A percentile compares a stretch with the other conserved stretches of the same genome.
These are phyloP conservation scores for Jaminaea rosea DNA, from an alignment of 1,284 basidiomycete species.

Conservation along the genomic window DNA sequence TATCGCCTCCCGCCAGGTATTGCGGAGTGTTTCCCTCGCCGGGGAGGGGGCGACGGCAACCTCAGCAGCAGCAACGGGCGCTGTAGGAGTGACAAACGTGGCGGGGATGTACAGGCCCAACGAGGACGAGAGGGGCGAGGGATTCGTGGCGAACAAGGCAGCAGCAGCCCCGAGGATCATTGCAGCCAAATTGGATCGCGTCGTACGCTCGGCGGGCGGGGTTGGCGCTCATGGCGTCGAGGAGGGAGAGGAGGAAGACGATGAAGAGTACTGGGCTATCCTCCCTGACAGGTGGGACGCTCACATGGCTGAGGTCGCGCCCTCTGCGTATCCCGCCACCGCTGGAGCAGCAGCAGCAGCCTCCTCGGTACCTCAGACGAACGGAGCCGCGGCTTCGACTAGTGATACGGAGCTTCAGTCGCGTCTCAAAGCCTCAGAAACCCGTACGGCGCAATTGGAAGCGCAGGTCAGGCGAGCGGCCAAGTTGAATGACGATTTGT, in stretches of 20 bases:
- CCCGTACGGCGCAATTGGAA: not conserved
- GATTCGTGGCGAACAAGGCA: not conserved
- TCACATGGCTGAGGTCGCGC: not conserved
- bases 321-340: not conserved
- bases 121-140: not conserved
- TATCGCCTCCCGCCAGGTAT: not conserved
- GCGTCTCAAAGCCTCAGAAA: not conserved
- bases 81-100: not conserved
- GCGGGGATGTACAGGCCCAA: not conserved
- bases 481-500: not conserved
- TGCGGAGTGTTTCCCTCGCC: not conserved
- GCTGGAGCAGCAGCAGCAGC: not conserved
- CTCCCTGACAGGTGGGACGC: not conserved
- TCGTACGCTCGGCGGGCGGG: too few relatives aligned
- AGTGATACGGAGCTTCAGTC: not conserved
- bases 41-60: too few relatives aligned
- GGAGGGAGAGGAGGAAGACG: not conserved
- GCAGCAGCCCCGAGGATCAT: not conserved
- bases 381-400: not conserved
- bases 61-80: too few relatives aligned
- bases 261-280: not conserved
- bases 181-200: not conserved
- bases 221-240: not conserved
- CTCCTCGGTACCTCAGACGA: too few relatives aligned
- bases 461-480: not conserved